These are phyloP conservation scores for Euphorbia corollata DNA, from an alignment of 441 rosid species.

Conservation along the genomic window DNA sequence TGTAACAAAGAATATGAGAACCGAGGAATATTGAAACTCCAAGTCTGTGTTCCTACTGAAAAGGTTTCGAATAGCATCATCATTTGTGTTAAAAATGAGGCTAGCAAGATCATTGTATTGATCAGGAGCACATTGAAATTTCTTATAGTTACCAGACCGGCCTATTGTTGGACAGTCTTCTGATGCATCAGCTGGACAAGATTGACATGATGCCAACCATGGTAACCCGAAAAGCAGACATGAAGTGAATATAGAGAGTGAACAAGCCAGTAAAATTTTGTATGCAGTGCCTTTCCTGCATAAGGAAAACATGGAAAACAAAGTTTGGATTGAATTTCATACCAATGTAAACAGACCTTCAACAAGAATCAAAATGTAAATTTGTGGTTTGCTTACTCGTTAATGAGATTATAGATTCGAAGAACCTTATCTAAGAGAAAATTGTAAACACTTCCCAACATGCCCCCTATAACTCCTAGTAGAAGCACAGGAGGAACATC, in stretches of 20 bases:
- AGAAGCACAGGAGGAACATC: constrained; percentile 68
- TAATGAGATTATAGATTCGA: constrained; percentile 46
- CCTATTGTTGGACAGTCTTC: constrained; percentile 82
- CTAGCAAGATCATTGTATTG: constrained; percentile 85
- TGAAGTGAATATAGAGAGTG: constrained; percentile 66
- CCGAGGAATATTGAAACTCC: constrained; percentile 56
- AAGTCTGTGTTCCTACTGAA: constrained; percentile 67
- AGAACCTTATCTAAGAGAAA: constrained; percentile 59
- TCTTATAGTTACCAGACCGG: constrained; percentile 76
- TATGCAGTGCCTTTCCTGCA: constrained; percentile 53
- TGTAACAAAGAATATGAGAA: constrained; percentile 53
- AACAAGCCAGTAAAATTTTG: constrained; percentile 53
- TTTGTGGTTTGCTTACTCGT: constrained; percentile 41
- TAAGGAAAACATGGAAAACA: constrained; percentile 18
- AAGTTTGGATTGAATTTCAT: constrained; percentile 6
- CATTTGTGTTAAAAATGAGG: constrained; percentile 86
- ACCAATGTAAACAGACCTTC: neutral
- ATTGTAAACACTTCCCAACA: constrained; percentile 70
- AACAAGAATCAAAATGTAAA: constrained; percentile 14
- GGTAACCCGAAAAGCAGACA: constrained; percentile 86
- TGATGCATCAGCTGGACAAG: constrained; percentile 53
- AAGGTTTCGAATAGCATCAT: constrained; percentile 76
- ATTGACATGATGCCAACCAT: constrained; percentile 67
- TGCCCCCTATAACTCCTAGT: constrained; percentile 76
- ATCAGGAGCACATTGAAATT: constrained; percentile 66